Evolutionary conservation across 345 rosid species (phyloP).

Genomic region (Euphorbia pulcherrima): DNA sequence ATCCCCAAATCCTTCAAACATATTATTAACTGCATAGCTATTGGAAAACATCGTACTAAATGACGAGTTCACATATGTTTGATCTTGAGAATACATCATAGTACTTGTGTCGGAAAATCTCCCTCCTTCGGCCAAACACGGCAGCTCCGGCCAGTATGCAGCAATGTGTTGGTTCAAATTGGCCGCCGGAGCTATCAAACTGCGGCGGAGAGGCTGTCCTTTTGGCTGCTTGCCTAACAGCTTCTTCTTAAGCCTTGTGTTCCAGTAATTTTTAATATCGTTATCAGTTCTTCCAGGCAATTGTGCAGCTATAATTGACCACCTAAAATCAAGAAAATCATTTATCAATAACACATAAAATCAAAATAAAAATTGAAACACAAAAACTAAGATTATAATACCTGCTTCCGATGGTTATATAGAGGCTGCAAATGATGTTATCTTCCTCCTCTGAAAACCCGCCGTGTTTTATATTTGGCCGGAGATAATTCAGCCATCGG

Average conservation of each 20-base stretch:
- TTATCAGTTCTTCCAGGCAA: conserved; percentile 79
- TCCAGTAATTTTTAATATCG: conserved; percentile 81
- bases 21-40: conserved; percentile 10
- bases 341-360: not conserved
- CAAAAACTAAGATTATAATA: conserved; percentile 10
- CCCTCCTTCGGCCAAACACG: conserved; percentile 29
- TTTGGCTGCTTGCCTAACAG: conserved; percentile 62
- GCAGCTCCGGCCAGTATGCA: conserved; percentile 34
- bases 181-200: conserved; percentile 12
- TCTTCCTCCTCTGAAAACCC: conserved; percentile 62
- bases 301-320: conserved; percentile 85
- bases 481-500: conserved; percentile 55
- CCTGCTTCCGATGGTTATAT: conserved; percentile 55
- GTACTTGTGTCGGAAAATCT: conserved; percentile 27
- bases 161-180: conserved; percentile 16
- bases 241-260: conserved; percentile 75
- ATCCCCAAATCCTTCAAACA: conserved; percentile 38
- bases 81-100: conserved; percentile 11
- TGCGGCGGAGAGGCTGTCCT: conserved; percentile 32
- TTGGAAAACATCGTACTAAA: conserved; percentile 21
- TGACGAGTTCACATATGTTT: conserved; percentile 19
- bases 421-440: conserved; percentile 51
- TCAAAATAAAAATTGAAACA: not conserved
- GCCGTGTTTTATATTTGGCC: conserved; percentile 56
- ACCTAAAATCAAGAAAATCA: conserved; percentile 35